Percentiles rank a stretch among this genome's conserved stretches.
Evolutionary conservation across 2,329 filamentous ascomycete genomes (phyloP).

Genomic region (Pseudopithomyces chartarum): DNA sequence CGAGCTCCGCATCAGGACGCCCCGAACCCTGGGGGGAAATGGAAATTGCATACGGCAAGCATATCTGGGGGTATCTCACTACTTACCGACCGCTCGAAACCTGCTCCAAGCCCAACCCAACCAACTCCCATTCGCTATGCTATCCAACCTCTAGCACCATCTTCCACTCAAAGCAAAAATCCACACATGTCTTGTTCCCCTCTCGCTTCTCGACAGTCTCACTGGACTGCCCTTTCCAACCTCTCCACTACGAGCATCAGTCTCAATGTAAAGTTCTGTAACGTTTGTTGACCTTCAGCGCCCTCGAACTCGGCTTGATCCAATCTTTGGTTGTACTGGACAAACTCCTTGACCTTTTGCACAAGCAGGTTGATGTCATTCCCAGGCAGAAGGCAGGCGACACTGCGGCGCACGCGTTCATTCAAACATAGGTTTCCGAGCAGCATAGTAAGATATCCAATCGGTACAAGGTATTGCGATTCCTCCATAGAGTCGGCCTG

Average conservation of each 20-base stretch:
- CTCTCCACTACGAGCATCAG: conserved; percentile 59
- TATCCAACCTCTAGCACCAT: not conserved
- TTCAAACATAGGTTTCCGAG: conserved; percentile 79
- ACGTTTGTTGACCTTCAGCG: conserved; percentile 53
- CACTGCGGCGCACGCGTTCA: conserved; percentile 47
- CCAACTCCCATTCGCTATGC: not conserved
- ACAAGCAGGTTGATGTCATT: conserved; percentile 57
- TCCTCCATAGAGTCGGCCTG: conserved; percentile 66
- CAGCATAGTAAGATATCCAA: conserved; percentile 84
- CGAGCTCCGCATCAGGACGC: not conserved
- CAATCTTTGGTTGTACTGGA: conserved; percentile 63
- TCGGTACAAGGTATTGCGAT: conserved; percentile 77
- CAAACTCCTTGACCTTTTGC: conserved; percentile 65
- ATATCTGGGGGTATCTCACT: conserved; percentile 5
- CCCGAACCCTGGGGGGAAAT: not conserved
- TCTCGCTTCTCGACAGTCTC: not conserved
- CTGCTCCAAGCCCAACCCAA: conserved; percentile 4
- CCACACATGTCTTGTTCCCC: not conserved
- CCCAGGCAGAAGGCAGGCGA: conserved; percentile 51
- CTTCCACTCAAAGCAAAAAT: not conserved
- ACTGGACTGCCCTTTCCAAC: conserved; percentile 39
- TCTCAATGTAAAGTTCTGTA: conserved; percentile 58
- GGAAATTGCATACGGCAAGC: conserved; percentile 1
- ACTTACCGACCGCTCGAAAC: not conserved
- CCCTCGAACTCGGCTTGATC: conserved; percentile 56